Evolutionary conservation across 106 monocot species (phyloP).

Genomic region (Triglochin maritima): DNA sequence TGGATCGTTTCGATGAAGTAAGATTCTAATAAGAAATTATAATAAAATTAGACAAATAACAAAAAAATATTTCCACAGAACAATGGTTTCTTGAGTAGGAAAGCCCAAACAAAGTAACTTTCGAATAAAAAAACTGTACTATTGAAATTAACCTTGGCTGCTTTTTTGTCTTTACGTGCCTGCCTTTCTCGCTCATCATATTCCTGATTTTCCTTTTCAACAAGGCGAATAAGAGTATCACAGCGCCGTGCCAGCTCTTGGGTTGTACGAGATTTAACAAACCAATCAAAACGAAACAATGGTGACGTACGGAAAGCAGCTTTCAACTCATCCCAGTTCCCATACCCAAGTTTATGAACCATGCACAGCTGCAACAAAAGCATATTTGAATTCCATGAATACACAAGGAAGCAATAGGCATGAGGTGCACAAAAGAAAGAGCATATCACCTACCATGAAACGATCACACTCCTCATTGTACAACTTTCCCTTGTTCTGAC

Average conservation of each 20-base stretch:
- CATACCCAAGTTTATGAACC: slow-evolving; percentile 96
- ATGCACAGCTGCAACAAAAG: slow-evolving; percentile 65
- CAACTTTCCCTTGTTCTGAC: slow-evolving; percentile 92
- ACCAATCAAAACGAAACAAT: slow-evolving; percentile 96
- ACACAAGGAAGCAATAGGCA: not conserved
- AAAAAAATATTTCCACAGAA: not conserved
- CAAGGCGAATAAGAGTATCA: slow-evolving; percentile 84
- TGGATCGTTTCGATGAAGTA: slow-evolving; percentile 60
- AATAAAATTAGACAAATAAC: not conserved
- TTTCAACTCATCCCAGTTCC: slow-evolving; percentile 96
- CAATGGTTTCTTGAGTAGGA: not conserved
- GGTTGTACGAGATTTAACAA: slow-evolving; percentile 92
- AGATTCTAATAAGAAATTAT: slow-evolving; percentile 28
- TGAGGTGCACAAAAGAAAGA: not conserved
- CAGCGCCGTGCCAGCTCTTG: slow-evolving; percentile 90
- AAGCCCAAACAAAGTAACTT: not conserved
- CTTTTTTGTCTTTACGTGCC: slow-evolving; percentile 75
- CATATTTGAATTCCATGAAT: not conserved
- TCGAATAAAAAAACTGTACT: not conserved
- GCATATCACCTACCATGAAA: slow-evolving; percentile 57
- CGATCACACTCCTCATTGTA: slow-evolving; percentile 98
- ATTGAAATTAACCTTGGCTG: slow-evolving; percentile 41
- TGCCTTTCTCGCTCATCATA: slow-evolving; percentile 82
- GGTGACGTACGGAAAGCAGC: slow-evolving; percentile 83
- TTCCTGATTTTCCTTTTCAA: slow-evolving; percentile 98